Evolutionary conservation across 129 eudicot species (phyloP), one percentile per base, ranked within the genome.

Genomic region (Pulicaria dysenterica): DNA sequence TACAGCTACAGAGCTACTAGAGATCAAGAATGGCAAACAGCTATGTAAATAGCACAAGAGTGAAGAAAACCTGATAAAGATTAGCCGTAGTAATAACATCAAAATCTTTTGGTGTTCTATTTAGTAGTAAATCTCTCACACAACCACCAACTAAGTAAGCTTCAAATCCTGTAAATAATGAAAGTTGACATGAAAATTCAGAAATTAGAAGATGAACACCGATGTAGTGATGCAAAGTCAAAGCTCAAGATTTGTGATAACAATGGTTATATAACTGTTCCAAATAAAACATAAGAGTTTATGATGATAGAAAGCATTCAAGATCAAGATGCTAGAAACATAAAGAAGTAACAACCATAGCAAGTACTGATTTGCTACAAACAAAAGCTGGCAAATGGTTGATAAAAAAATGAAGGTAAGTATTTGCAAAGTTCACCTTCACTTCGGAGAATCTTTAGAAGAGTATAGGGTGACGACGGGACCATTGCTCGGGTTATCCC

Each of bases 131-230:
- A 84, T 95, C 99, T 81, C 99, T 88, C 70, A 95, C 96, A 82
- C 97, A 95, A 63, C 97, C 99, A 77, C 99, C 99, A 83, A 95
- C 99, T 69, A 95, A 88, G 81, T 85, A 95, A 58, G 99, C 91
- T 67, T 90, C 87, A 66, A 71, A 81, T 73, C 99, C 99, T 95
- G 88, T 64, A 82, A 53, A 36, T 24, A 15, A 38, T 37, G 58
- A 59, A 24, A 16, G 16, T 77, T 34, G 47, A 68, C 9, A 11
- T 70, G 36, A 7, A 24, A 73, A 61, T 39, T 70, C 54, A 70
- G 8, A 24, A 70, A 41, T 17, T 19, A 16, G n/a, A 31, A 8
- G 36, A 61, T 44, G 31, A 8, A 72, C 16, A 41, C 58, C 34
- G 59, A 46, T 60, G 14, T 46, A 48, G 49, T 60, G 54, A 70